Evolutionary conservation across 176 grass and related monocot species (phyloP), one percentile per base, ranked within the genome.

Genomic region (Luzula sylvatica): DNA sequence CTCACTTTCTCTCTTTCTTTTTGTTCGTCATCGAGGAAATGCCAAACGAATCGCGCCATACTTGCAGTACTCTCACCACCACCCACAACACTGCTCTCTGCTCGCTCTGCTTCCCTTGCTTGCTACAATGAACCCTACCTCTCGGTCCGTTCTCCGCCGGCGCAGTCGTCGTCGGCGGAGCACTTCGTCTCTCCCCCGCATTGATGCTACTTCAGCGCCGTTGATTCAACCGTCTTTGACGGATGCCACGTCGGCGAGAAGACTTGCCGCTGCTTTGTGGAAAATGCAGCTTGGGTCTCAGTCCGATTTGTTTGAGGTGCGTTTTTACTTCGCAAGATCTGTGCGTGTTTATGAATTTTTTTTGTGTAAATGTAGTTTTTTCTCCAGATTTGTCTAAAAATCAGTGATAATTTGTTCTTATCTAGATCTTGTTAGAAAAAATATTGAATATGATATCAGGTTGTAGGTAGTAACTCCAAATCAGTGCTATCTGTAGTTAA

Each of bases 221-320:
- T 14, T 22, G 6, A n/a, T 42, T 44, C 23, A 30, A 0, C 0
- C 28, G 21, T 26, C 16, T 0, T 11, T 2, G 0, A 18, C 1
- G 1, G 5, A 15, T 3, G 28, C 27, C 39, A 17, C 39, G 4
- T 63, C 42, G 12, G 59, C 42, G 1, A 63, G 59, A 46, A 46
- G 25, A 8, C 25, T 63, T 16, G 59, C 15, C 22, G 59, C 59
- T 2, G 59, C 59, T 44, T 41, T 63, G 8, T 63, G 59, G 59
- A 63, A 27, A 63, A 63, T 63, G 58, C 58, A 63, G 23, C 58
- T 45, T 11, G 42, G 15, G 11, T 63, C 38, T 16, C 40, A 63
- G 1, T 48, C 46, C 58, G 15, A 61, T 24, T 61, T 35, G 30
- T 35, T 19, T 5, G 38, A 62, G 58, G 58, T 62, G 7, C 1